phyloP scores from a whole-genome alignment of 441 rosid species.

The Adansonia rubrostipa region DNA sequence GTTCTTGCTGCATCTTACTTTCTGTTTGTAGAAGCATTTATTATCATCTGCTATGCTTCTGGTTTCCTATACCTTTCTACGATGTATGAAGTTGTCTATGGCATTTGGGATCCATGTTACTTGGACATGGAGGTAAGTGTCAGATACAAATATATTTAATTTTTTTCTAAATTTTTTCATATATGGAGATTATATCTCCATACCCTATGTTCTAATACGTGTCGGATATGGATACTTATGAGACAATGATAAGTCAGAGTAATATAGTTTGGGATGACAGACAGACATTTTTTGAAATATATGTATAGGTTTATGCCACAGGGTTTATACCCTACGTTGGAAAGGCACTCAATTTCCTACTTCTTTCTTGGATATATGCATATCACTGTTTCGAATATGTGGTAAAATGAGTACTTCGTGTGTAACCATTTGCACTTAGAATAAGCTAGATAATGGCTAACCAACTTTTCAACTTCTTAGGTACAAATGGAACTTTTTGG shows the following conservation, averaged over 20 bases:
- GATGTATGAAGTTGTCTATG: neutral
- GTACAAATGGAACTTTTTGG: conserved; percentile 92
- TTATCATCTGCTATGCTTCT: neutral
- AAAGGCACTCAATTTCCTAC: conserved; percentile 71
- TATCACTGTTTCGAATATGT: conserved; percentile 95
- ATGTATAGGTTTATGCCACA: conserved; percentile 69
- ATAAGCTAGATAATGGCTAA: conserved; percentile 25
- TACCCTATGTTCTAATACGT: too few relatives aligned
- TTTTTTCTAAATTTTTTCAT: too few relatives aligned
- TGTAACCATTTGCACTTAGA: conserved; percentile 11
- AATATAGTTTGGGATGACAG: conserved; percentile 12
- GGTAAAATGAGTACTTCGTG: conserved; percentile 25
- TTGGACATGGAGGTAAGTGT: too few relatives aligned
- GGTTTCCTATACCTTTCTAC: neutral
- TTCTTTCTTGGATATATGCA: conserved; percentile 98
- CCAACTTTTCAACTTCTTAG: conserved; percentile 38
- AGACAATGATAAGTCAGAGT: too few relatives aligned
- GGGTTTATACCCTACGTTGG: conserved; percentile 82
- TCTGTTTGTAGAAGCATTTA: neutral
- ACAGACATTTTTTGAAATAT: conserved; percentile 25
- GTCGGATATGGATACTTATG: neutral
- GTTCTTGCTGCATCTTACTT: neutral
- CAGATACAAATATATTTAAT: too few relatives aligned
- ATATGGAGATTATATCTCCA: too few relatives aligned
- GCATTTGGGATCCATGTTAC: too few relatives aligned